Percentiles rank a stretch among this genome's conserved stretches.
phyloP scores from a whole-genome alignment of 371 early-diverging fungal species.

The Rhizopus stolonifer region DNA sequence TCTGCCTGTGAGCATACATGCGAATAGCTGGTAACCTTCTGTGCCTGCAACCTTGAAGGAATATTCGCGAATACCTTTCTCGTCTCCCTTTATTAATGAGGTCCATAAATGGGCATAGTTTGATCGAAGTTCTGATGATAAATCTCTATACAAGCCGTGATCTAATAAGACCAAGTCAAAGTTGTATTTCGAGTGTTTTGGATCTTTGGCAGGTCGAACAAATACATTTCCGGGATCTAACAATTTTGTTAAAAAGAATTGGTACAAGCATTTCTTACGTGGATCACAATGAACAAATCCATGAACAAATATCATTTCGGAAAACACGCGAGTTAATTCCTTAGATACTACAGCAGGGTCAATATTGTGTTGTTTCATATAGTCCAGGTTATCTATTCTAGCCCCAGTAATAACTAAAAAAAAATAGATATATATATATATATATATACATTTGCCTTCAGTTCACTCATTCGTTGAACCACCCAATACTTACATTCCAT shows the following conservation, averaged over 20 bases:
- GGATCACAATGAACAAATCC: conserved; percentile 86
- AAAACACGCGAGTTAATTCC: conserved; percentile 74
- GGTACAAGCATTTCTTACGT: conserved; percentile 34
- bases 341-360: conserved; percentile 72
- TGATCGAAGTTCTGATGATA: conserved; percentile 68
- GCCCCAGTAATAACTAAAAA: conserved; percentile 64
- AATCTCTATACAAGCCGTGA: conserved; percentile 88
- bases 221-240: conserved; percentile 74
- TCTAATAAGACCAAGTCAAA: conserved; percentile 91
- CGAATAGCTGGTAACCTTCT: conserved; percentile 80
- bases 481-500: conserved; percentile 83
- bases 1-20: conserved; percentile 85
- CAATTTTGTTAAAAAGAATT: neutral
- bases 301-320: conserved; percentile 91
- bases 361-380: conserved; percentile 67
- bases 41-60: conserved; percentile 61
- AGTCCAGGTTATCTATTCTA: conserved; percentile 77
- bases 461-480: neutral
- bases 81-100: conserved; percentile 77
- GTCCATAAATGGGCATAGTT: conserved; percentile 91
- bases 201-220: conserved; percentile 55
- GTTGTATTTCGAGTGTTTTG: conserved; percentile 56
- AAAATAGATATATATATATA: no score
- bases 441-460: neutral
- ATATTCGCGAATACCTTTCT: conserved; percentile 61